Evolutionary conservation across 2,329 filamentous ascomycete genomes (phyloP).

Genomic region (Rhinocladiella mackenziei): DNA sequence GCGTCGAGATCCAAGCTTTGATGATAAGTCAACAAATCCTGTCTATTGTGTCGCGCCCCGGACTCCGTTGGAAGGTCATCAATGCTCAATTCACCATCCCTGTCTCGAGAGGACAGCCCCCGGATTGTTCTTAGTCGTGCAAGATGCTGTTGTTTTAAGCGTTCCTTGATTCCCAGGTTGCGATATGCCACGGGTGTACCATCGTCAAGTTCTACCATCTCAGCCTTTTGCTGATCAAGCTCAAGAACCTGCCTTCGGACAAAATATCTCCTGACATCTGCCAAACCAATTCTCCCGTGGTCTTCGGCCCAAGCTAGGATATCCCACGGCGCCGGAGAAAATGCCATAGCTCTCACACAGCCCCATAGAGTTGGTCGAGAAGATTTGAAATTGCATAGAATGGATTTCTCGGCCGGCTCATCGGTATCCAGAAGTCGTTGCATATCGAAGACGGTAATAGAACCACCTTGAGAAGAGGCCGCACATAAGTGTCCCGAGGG

Average conservation of each 20-base stretch:
- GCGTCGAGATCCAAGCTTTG: conserved; percentile 26
- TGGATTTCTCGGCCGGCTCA: conserved; percentile 36
- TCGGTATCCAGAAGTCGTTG: conserved; percentile 26
- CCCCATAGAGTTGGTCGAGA: conserved; percentile 70
- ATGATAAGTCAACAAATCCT: conserved; percentile 19
- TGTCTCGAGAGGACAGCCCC: conserved; percentile 9
- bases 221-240: conserved; percentile 26
- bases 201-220: conserved; percentile 27
- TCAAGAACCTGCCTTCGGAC: conserved; percentile 42
- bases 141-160: conserved; percentile 26
- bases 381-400: conserved; percentile 72
- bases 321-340: conserved; percentile 85
- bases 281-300: conserved; percentile 51
- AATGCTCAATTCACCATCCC: conserved; percentile 9
- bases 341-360: conserved; percentile 85
- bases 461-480: conserved; percentile 48
- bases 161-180: conserved; percentile 25
- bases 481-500: conserved; percentile 48
- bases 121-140: conserved; percentile 23
- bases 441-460: conserved; percentile 46
- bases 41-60: conserved; percentile 6
- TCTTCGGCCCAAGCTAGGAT: conserved; percentile 93
- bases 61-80: conserved; percentile 11
- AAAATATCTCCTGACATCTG: conserved; percentile 47
- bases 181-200: conserved; percentile 26